A percentile compares a stretch with the other conserved stretches of the same genome.
Conservation (phyloP, 306 rosid species). For the Quillaja saponaria region DNA sequence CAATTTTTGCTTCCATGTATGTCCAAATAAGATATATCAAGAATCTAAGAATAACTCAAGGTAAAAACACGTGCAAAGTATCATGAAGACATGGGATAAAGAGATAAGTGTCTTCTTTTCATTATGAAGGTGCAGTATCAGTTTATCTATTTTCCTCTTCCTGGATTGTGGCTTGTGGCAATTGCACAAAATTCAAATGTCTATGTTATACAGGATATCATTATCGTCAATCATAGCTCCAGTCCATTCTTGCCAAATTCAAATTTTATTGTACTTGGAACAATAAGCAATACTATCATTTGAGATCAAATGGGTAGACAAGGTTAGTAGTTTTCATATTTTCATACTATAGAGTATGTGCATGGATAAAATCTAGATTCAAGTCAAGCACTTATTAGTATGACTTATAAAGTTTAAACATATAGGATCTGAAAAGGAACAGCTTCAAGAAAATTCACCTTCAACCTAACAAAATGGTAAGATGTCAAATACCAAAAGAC, state of each 20-base stretch:
- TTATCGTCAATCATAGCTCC: neutral
- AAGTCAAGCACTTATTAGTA: too few relatives aligned
- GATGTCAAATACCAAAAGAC: too few relatives aligned
- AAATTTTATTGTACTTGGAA: neutral
- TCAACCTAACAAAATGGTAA: too few relatives aligned
- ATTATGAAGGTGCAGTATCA: neutral
- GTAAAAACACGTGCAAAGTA: neutral
- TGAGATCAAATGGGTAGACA: too few relatives aligned
- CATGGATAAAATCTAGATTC: too few relatives aligned
- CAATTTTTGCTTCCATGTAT: slow-evolving; percentile 1
- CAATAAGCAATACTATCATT: neutral
- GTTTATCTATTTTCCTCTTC: neutral
- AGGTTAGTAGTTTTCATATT: too few relatives aligned
- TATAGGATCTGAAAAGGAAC: too few relatives aligned
- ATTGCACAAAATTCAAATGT: slow-evolving; percentile 10
- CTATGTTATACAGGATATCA: neutral
- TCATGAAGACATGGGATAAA: neutral
- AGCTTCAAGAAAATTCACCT: too few relatives aligned
- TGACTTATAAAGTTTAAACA: too few relatives aligned
- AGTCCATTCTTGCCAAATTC: neutral
- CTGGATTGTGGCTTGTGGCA: neutral
- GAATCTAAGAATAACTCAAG: neutral
- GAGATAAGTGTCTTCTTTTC: neutral
- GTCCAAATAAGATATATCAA: neutral
- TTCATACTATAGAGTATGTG: too few relatives aligned